These are phyloP conservation scores for Chlamydomonas incerta DNA, from an alignment of 139 green algal genomes.

Conservation along the genomic window DNA sequence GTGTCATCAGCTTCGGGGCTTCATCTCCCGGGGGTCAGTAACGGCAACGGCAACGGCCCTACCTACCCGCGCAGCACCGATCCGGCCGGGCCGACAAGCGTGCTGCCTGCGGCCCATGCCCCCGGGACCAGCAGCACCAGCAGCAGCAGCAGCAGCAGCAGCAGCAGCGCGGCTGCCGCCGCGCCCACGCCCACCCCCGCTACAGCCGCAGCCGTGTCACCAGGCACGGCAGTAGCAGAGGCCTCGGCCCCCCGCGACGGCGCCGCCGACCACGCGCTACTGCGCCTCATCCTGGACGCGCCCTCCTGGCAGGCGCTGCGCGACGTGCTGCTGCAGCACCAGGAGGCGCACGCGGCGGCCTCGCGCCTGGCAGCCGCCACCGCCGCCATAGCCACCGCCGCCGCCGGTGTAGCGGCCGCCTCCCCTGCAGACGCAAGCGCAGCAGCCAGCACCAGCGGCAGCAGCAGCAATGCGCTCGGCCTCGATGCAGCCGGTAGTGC, in stretches of 20 bases:
- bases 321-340: neutral
- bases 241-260: too few relatives aligned
- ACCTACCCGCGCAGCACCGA: too few relatives aligned
- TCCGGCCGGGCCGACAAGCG: neutral
- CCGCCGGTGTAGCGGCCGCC: neutral
- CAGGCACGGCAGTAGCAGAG: too few relatives aligned
- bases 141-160: neutral
- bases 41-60: neutral
- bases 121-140: neutral
- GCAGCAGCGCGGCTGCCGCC: neutral
- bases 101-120: too few relatives aligned
- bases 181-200: too few relatives aligned
- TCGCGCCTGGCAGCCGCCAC: neutral
- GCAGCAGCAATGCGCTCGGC: too few relatives aligned
- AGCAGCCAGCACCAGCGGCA: neutral
- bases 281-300: neutral
- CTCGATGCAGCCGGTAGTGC: too few relatives aligned
- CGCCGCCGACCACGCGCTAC: neutral
- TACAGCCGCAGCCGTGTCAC: too few relatives aligned
- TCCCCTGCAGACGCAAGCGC: too few relatives aligned
- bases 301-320: constrained; percentile 1
- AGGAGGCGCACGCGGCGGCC: constrained; percentile 15
- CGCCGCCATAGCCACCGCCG: neutral
- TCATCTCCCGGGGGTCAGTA: neutral
- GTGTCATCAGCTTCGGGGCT: too few relatives aligned